Evolutionary conservation across 2,329 filamentous ascomycete genomes (phyloP), one percentile per base, ranked within the genome.

Genomic region (Scedosporium apiospermum): DNA sequence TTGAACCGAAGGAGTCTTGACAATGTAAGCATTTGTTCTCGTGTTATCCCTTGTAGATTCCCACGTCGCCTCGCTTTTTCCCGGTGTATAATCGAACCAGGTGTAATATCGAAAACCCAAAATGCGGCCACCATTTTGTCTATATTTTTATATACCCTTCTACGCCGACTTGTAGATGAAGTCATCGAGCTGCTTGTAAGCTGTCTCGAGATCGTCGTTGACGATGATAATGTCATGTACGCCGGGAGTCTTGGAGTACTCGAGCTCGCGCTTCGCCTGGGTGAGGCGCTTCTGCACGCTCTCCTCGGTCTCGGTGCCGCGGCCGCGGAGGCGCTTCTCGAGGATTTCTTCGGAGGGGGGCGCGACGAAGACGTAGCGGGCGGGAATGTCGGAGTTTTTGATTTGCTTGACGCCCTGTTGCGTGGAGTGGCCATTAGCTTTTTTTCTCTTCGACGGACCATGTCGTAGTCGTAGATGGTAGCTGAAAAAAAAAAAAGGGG

Each of bases 401-500:
- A 97, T 90, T 77, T 97, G 93, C 79, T 96, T 96, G 64, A 97
- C 92, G 65, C 93, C 93, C 72, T 73, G 53, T 21, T 23, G 9
- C 21, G 12, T 55, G 6, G 46, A 10, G 27, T 41, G 41, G 9
- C 16, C 16, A 27, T 65, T n/a, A 65, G 63, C 21, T 49, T 12
- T 9, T 18, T 3, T 2, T 3, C 14, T 23, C 34, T 64, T 4
- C 12, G 6, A 60, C 23, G 18, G 3, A 34, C 4, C 27, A 21
- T 57, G 14, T 6, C 23, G 21, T n/a, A n/a, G 27, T n/a, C 27
- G 27, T 12, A 46, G 9, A 44, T 16, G 23, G 18, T 18, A 57
- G n/a, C 18, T 3, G n/a, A n/a, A n/a, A n/a, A n/a, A n/a, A n/a
- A n/a, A n/a, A n/a, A n/a, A n/a, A n/a, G n/a, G n/a, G n/a, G n/a